Conservation (phyloP, 2,329 filamentous ascomycete genomes). For the Penicillium sp. region DNA sequence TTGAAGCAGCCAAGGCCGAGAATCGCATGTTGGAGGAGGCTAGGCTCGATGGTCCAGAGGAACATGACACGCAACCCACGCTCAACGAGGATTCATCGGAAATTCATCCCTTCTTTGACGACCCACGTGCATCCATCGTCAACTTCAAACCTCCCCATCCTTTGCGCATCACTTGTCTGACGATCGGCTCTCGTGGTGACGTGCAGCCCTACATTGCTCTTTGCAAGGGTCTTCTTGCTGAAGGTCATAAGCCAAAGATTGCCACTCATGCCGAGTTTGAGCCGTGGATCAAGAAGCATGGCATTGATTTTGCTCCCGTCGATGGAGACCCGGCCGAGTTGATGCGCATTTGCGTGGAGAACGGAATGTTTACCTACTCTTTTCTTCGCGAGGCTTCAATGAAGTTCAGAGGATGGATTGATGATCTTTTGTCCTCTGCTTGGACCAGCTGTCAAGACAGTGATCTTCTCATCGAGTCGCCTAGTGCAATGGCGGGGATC, state of each 20-base stretch:
- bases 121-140: slow-evolving; percentile 80
- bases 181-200: slow-evolving; percentile 92
- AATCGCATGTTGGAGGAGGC: slow-evolving; percentile 77
- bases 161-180: slow-evolving; percentile 84
- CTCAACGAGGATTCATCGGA: slow-evolving; percentile 34
- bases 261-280: slow-evolving; percentile 91
- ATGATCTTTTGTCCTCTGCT: slow-evolving; percentile 77
- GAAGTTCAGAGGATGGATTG: slow-evolving; percentile 93
- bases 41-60: slow-evolving; percentile 50
- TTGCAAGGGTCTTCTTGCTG: slow-evolving; percentile 82
- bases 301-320: slow-evolving; percentile 86
- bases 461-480: slow-evolving; percentile 90
- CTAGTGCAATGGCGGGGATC: slow-evolving; percentile 94
- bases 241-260: slow-evolving; percentile 83
- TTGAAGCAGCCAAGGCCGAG: slow-evolving; percentile 74
- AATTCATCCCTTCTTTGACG: slow-evolving; percentile 81
- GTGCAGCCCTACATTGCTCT: slow-evolving; percentile 97
- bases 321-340: slow-evolving; percentile 90
- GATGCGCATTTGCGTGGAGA: slow-evolving; percentile 93
- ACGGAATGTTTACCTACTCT: slow-evolving; percentile 92
- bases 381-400: slow-evolving; percentile 84
- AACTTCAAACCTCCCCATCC: slow-evolving; percentile 84
- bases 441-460: slow-evolving; percentile 82
- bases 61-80: slow-evolving; percentile 25
- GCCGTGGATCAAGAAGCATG: slow-evolving; percentile 84